phyloP scores from a whole-genome alignment of 345 rosid genomes.

The Sonneratia caseolaris region DNA sequence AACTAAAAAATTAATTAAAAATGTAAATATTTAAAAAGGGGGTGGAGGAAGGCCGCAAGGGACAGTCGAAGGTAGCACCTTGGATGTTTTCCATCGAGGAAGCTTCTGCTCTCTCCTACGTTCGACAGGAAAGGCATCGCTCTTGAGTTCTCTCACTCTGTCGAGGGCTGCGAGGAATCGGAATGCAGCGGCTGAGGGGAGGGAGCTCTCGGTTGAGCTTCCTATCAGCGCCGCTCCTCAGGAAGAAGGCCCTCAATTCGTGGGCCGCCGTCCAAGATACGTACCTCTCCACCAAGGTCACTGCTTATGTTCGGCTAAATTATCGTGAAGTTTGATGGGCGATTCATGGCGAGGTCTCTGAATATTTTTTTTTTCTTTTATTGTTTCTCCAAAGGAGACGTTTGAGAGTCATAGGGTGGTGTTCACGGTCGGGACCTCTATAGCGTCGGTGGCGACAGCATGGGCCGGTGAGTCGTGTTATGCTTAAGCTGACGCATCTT shows the following conservation, averaged over 20 bases:
- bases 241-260: constrained; percentile 62
- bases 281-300: constrained; percentile 68
- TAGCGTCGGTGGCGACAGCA: constrained; percentile 88
- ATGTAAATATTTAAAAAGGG: too few species aligned
- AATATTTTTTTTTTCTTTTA: constrained; percentile 3
- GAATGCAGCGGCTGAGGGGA: constrained; percentile 60
- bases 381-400: constrained; percentile 39
- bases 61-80: too few species aligned
- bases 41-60: too few species aligned
- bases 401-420: constrained; percentile 86
- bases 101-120: neutral
- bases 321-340: neutral
- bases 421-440: constrained; percentile 80
- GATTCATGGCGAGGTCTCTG: neutral
- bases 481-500: neutral
- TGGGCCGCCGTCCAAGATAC: constrained; percentile 76
- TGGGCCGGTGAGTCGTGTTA: constrained; percentile 56
- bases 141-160: neutral
- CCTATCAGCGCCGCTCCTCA: constrained; percentile 37
- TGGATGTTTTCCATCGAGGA: neutral
- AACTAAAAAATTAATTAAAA: too few species aligned
- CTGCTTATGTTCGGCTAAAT: neutral
- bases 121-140: neutral
- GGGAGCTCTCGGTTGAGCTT: constrained; percentile 41
- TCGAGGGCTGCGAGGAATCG: neutral